These are phyloP conservation scores for Rhizophagus sp. DNA, from an alignment of 192 early-diverging fungal genomes.

Conservation along the genomic window DNA sequence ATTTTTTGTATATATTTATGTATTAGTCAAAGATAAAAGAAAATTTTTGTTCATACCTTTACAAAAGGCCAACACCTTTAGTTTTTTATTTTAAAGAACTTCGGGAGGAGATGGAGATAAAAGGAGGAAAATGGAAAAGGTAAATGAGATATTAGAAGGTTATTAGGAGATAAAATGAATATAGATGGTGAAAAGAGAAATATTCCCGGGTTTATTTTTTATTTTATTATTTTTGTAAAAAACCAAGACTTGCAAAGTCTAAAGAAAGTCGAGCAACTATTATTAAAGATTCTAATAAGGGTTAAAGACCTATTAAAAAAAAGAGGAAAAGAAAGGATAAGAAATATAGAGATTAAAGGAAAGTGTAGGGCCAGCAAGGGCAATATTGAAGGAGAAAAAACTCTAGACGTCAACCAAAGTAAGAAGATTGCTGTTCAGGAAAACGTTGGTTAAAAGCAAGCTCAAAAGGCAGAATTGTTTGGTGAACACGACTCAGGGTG, in stretches of 20 bases:
- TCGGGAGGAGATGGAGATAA: not conserved
- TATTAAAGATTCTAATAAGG: not conserved
- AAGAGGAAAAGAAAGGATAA: slow-evolving; percentile 1
- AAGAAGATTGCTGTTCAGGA: not conserved
- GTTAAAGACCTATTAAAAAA: slow-evolving; percentile 3
- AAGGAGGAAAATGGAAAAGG: not conserved
- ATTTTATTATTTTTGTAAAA: not conserved
- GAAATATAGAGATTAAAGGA: not conserved
- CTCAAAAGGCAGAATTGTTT: slow-evolving; percentile 4
- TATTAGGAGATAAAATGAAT: not conserved
- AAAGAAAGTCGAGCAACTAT: not conserved
- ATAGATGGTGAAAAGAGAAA: slow-evolving; percentile 1
- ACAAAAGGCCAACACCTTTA: not conserved
- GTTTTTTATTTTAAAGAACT: too few species aligned
- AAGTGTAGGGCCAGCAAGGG: slow-evolving; percentile 22
- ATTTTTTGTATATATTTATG: not conserved
- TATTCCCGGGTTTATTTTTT: not conserved
- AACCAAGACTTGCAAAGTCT: not conserved
- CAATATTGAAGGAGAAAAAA: not conserved
- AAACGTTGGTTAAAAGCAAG: not conserved
- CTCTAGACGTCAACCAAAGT: slow-evolving; percentile 19
- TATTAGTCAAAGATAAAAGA: not conserved
- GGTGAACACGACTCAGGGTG: slow-evolving; percentile 9
- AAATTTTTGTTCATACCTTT: not conserved
- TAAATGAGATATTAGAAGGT: not conserved